phyloP scores from a whole-genome alignment of 305 asterid species.

The Solanum aculeatissimum region DNA sequence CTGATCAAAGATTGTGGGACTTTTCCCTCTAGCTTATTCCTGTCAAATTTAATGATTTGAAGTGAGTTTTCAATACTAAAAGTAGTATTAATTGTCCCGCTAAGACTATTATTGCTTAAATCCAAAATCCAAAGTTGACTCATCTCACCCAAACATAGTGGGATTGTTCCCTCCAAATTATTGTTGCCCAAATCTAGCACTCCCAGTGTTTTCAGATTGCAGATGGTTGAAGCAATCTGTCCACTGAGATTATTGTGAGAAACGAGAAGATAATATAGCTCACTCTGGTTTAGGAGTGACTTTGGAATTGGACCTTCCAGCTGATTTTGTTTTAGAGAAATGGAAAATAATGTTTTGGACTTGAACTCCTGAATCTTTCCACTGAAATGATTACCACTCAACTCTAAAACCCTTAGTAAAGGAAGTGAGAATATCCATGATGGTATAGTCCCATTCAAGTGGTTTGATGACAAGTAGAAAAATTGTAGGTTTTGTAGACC shows the following conservation, averaged over 20 bases:
- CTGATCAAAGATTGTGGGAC: neutral
- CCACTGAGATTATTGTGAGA: neutral
- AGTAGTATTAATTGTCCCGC: neutral
- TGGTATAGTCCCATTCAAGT: neutral
- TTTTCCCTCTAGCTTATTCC: neutral
- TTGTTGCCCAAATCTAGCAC: neutral
- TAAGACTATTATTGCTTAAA: neutral
- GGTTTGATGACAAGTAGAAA: neutral
- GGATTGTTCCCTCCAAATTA: neutral
- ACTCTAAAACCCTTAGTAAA: fast-evolving
- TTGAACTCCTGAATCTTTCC: constrained; percentile 1
- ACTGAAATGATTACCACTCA: neutral
- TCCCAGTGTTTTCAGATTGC: fast-evolving
- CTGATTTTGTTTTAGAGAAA: neutral
- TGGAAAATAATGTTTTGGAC: neutral
- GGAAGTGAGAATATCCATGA: neutral
- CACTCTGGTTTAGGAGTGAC: too few relatives aligned
- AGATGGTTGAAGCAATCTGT: neutral
- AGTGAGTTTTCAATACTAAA: neutral
- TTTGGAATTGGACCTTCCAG: neutral
- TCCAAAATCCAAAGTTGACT: neutral
- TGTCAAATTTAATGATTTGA: neutral
- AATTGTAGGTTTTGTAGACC: neutral
- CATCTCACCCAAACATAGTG: neutral
- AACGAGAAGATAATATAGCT: fast-evolving